Conservation (phyloP, 2,329 filamentous ascomycete species). For the Drechslera avenae region DNA sequence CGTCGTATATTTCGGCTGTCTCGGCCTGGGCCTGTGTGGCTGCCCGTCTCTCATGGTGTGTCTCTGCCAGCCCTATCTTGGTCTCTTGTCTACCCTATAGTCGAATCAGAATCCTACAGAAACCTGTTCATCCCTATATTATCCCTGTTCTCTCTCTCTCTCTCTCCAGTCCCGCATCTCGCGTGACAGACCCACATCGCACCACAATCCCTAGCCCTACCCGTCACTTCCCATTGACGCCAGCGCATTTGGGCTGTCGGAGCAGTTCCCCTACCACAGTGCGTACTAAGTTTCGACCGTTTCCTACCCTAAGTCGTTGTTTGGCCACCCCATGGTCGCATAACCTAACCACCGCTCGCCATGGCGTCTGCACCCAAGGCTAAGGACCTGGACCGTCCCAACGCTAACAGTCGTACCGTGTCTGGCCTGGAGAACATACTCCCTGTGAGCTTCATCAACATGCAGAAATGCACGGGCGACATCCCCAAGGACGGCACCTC, state of each 20-base stretch:
- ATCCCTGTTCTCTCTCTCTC: constrained; percentile 7
- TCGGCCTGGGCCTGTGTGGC: no score
- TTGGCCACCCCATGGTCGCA: constrained; percentile 20
- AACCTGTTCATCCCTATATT: constrained; percentile 8
- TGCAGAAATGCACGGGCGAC: constrained; percentile 14
- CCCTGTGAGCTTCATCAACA: constrained; percentile 28
- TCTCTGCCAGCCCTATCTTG: background rate
- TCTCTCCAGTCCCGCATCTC: constrained; percentile 14
- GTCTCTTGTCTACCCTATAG: background rate
- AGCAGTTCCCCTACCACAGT: constrained; percentile 25
- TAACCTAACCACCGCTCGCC: constrained; percentile 10
- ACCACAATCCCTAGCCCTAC: constrained; percentile 18
- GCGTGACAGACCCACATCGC: constrained; percentile 29
- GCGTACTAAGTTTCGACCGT: constrained; percentile 8
- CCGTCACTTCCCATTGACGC: constrained; percentile 17
- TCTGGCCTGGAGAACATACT: constrained; percentile 39
- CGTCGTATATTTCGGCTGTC: constrained; percentile 1
- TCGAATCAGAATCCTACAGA: constrained; percentile 2
- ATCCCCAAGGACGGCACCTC: constrained; percentile 26
- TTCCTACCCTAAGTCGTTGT: constrained; percentile 9
- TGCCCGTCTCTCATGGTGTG: no score
- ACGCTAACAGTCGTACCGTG: constrained; percentile 20
- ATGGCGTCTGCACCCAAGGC: constrained; percentile 26
- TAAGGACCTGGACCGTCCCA: constrained; percentile 25
- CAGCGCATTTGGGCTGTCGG: constrained; percentile 17